phyloP scores from a whole-genome alignment of 148 eudicot species.

The Arctostaphylos glauca region DNA sequence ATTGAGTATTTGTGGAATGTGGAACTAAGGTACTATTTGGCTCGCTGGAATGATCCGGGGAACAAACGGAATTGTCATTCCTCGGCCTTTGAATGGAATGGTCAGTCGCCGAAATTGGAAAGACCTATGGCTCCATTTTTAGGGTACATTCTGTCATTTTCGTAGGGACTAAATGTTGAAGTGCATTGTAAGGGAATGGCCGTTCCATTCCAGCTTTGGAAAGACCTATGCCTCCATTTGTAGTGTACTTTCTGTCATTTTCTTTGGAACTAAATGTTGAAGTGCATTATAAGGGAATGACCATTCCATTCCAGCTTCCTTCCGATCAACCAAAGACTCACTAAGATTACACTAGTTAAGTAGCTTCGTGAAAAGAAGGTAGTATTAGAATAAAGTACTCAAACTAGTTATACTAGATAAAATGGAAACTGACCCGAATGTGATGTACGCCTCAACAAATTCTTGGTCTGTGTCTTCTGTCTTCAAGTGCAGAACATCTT shows the following conservation, averaged over 20 bases:
- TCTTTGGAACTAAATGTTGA: neutral
- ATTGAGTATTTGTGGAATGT: neutral
- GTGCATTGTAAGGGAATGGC: neutral
- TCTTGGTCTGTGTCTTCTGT: conserved; percentile 10
- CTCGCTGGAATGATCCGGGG: neutral
- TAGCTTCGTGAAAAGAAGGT: neutral
- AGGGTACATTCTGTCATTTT: neutral
- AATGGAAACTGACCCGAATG: conserved; percentile 71
- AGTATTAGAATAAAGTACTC: neutral
- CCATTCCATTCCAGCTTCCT: neutral
- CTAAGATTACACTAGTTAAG: neutral
- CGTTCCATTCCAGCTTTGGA: neutral
- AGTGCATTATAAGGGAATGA: neutral
- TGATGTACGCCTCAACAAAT: conserved; percentile 51
- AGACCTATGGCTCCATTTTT: neutral
- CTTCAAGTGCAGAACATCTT: conserved; percentile 17
- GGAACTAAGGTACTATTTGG: neutral
- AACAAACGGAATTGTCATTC: neutral
- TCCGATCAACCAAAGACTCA: neutral
- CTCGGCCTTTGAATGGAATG: neutral
- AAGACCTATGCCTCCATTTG: neutral
- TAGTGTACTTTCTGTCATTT: neutral
- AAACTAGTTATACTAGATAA: neutral
- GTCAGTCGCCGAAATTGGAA: neutral
- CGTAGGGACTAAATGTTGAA: neutral